Percentiles rank a stretch among this genome's conserved stretches.
phyloP scores from a whole-genome alignment of 345 rosid species.

The Gynandropsis gynandra region DNA sequence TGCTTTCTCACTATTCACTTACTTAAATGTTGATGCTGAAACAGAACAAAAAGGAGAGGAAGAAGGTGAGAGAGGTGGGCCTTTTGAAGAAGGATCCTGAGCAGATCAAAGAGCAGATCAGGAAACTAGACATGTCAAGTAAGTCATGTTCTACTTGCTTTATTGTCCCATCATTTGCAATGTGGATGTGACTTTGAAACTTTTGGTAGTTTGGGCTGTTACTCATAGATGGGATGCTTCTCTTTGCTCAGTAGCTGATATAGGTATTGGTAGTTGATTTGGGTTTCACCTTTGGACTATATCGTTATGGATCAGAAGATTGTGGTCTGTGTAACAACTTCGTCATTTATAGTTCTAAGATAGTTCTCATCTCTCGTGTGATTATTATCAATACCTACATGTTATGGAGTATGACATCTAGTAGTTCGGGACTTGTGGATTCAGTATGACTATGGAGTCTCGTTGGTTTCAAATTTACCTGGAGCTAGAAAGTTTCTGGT shows the following conservation, averaged over 20 bases:
- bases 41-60: constrained; percentile 97
- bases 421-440: too few species aligned
- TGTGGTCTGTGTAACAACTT: too few species aligned
- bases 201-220: neutral
- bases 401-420: too few species aligned
- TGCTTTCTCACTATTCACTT: neutral
- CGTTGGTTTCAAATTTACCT: neutral
- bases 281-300: too few species aligned
- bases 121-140: constrained; percentile 89
- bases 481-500: neutral
- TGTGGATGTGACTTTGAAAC: neutral
- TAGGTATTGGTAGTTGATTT: too few species aligned
- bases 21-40: neutral
- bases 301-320: too few species aligned
- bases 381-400: too few species aligned
- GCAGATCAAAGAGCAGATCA: constrained; percentile 80
- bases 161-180: neutral
- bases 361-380: too few species aligned
- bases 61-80: constrained; percentile 98
- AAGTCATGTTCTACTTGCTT: constrained; percentile 25
- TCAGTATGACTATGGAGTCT: too few species aligned
- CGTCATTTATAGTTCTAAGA: too few species aligned
- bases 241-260: too few species aligned
- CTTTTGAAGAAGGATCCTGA: constrained; percentile 96
- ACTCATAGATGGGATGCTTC: too few species aligned